Percentiles rank a stretch among this genome's conserved stretches.
These are phyloP conservation scores for Dendrocalamus sinicus DNA, from an alignment of 176 grass and related monocot genomes.

Conservation along the genomic window DNA sequence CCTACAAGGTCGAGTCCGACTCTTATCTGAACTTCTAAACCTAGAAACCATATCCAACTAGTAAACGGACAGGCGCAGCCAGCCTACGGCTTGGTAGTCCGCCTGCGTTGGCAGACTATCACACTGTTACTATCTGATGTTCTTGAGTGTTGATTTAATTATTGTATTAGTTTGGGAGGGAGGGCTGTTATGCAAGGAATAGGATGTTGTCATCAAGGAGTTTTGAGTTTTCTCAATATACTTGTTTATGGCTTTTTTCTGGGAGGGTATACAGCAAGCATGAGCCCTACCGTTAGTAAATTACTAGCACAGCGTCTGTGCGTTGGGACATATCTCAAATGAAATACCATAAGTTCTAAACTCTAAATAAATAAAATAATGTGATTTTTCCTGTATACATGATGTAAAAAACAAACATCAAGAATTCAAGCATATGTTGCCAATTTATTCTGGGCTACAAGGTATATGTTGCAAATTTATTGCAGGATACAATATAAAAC, in stretches of 20 bases:
- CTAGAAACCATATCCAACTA: too few relatives aligned
- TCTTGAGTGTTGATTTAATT: not conserved
- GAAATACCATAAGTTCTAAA: not conserved
- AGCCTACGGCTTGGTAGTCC: too few relatives aligned
- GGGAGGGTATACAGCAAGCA: not conserved
- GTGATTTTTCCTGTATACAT: not conserved
- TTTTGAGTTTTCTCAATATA: constrained; percentile 5
- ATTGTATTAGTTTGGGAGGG: not conserved
- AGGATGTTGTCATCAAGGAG: constrained; percentile 4
- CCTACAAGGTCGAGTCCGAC: too few relatives aligned
- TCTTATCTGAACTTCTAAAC: too few relatives aligned
- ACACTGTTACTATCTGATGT: too few relatives aligned
- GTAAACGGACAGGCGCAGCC: too few relatives aligned
- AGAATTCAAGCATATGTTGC: not conserved
- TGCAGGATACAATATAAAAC: not conserved
- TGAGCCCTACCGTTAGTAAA: not conserved
- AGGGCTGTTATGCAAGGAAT: not conserved
- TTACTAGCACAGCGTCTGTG: not conserved
- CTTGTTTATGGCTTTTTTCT: not conserved
- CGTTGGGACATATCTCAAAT: not conserved
- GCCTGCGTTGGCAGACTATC: too few relatives aligned
- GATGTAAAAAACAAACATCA: not conserved
- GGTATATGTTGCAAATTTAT: not conserved
- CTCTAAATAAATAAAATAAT: not conserved
- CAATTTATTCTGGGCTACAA: not conserved